Conservation (phyloP, 192 early-diverging fungal genomes). For the Dispira simplex region DNA sequence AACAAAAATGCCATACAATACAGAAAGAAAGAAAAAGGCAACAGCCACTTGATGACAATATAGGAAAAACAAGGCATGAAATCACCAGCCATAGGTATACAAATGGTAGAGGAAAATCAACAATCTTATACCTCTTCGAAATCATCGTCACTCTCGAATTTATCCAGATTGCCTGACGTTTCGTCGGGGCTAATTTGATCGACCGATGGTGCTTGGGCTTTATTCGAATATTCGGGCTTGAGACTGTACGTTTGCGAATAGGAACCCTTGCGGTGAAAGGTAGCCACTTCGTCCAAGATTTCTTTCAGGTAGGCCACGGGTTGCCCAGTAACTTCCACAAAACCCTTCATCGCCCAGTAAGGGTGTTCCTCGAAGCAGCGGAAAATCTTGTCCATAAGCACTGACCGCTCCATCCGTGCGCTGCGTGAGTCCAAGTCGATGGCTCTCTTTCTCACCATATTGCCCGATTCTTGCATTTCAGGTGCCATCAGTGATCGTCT, state of each 20-base stretch:
- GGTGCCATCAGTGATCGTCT: conserved; percentile 27
- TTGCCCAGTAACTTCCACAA: conserved; percentile 69
- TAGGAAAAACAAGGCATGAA: too few relatives aligned
- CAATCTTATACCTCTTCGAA: conserved; percentile 26
- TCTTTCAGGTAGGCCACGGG: conserved; percentile 69
- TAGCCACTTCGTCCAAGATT: conserved; percentile 59
- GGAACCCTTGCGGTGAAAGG: conserved; percentile 68
- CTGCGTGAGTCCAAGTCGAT: conserved; percentile 47
- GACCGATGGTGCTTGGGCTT: conserved; percentile 9
- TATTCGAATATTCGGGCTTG: conserved; percentile 60
- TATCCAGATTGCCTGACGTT: conserved; percentile 15
- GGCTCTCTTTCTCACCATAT: conserved; percentile 27
- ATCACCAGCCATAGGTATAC: too few relatives aligned
- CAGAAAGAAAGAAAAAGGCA: too few relatives aligned
- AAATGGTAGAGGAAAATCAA: background rate
- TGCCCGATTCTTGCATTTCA: conserved; percentile 22
- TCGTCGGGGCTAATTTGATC: conserved; percentile 8
- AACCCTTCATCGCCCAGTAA: conserved; percentile 77
- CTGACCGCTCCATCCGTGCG: conserved; percentile 69
- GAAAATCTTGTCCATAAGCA: conserved; percentile 76
- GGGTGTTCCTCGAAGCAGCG: conserved; percentile 55
- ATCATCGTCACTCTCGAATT: conserved; percentile 26
- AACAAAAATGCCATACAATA: too few relatives aligned
- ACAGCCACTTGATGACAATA: too few relatives aligned
- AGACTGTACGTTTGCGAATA: conserved; percentile 69